These are phyloP conservation scores for Suillus occidentalis DNA, from an alignment of 768 basidiomycete species.

Conservation along the genomic window DNA sequence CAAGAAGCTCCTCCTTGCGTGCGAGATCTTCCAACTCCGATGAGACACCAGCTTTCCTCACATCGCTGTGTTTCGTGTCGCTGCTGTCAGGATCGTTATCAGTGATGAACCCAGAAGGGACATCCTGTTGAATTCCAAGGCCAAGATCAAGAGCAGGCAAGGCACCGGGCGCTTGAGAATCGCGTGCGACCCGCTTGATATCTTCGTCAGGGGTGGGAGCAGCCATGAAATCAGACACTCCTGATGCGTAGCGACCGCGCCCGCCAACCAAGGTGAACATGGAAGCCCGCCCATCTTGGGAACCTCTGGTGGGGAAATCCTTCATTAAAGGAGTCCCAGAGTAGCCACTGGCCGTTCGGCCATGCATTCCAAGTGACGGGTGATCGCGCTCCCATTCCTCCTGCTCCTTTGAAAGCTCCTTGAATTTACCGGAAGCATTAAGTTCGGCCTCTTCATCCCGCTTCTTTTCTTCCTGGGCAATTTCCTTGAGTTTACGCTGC, in stretches of 20 bases:
- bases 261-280: constrained; percentile 51
- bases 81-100: constrained; percentile 35
- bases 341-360: constrained; percentile 59
- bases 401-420: constrained; percentile 63
- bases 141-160: constrained; percentile 78
- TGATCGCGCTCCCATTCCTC: constrained; percentile 89
- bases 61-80: constrained; percentile 28
- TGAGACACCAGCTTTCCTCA: constrained; percentile 36
- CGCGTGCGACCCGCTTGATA: constrained; percentile 47
- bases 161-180: constrained; percentile 51
- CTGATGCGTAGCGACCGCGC: constrained; percentile 63
- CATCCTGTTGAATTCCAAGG: constrained; percentile 68
- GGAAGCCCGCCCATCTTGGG: constrained; percentile 41
- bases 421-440: constrained; percentile 69
- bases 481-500: constrained; percentile 76
- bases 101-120: constrained; percentile 69
- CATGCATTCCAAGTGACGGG: constrained; percentile 60
- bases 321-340: constrained; percentile 70
- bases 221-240: constrained; percentile 72
- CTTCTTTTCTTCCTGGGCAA: constrained; percentile 69
- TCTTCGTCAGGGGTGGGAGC: constrained; percentile 65
- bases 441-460: constrained; percentile 76
- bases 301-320: constrained; percentile 54
- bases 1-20: constrained; percentile 68
- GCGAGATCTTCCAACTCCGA: constrained; percentile 53